Conservation (phyloP, 116 monocot species). For the Trichopus zeylanicus region DNA sequence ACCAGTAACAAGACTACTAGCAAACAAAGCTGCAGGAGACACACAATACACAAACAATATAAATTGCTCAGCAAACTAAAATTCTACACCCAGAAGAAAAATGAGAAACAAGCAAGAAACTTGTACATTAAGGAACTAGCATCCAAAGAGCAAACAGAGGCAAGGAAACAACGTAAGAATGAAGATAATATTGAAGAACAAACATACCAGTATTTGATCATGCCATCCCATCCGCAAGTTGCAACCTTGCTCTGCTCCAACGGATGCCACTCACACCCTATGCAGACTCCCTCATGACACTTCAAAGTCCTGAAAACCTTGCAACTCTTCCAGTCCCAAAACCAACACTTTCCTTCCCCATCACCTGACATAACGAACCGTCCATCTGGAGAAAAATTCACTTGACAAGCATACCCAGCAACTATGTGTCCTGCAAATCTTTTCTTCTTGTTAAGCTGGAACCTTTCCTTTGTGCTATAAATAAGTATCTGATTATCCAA, state of each 20-base stretch:
- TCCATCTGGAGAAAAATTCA: constrained; percentile 98
- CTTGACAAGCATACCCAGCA: constrained; percentile 97
- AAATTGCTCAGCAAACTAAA: too few species aligned
- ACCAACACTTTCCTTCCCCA: constrained; percentile 97
- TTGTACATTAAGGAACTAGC: neutral
- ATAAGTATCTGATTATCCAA: constrained; percentile 97
- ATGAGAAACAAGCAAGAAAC: too few species aligned
- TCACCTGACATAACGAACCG: constrained; percentile 94
- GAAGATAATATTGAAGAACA: too few species aligned
- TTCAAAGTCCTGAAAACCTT: constrained; percentile 84
- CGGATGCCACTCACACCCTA: constrained; percentile 96
- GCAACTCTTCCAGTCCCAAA: constrained; percentile 99
- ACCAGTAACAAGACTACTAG: too few species aligned
- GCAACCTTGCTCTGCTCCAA: constrained; percentile 96
- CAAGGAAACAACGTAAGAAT: too few species aligned
- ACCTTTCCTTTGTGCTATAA: constrained; percentile 96
- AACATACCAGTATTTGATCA: constrained; percentile 89
- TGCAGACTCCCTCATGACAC: constrained; percentile 90
- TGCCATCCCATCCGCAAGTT: constrained; percentile 98
- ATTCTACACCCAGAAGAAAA: too few species aligned
- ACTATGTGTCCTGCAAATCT: constrained; percentile 91
- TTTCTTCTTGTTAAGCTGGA: constrained; percentile 99
- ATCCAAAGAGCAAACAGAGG: neutral
- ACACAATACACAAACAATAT: too few species aligned
- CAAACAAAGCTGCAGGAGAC: too few species aligned